phyloP scores from a whole-genome alignment of 352 stramenopile species.

The Globisporangium middletonii region DNA sequence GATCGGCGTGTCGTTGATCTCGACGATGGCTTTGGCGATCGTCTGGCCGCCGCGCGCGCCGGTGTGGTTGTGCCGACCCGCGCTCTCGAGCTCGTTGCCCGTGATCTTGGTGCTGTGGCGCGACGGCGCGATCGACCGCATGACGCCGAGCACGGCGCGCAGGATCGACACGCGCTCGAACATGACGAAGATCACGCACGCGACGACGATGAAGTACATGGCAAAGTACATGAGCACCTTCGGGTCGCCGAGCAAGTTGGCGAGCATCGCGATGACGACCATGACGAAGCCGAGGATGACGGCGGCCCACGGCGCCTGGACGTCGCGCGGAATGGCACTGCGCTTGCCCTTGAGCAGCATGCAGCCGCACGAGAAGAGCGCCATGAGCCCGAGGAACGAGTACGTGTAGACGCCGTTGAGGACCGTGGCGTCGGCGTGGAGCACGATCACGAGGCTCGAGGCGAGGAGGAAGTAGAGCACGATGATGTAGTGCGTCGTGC shows the following conservation, averaged over 20 bases:
- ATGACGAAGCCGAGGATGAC: too few relatives aligned
- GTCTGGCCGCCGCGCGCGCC: slow-evolving; percentile 32
- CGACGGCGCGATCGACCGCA: too few relatives aligned
- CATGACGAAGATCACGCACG: too few relatives aligned
- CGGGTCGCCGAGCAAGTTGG: too few relatives aligned
- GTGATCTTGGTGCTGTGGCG: too few relatives aligned
- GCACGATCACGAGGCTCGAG: slow-evolving; percentile 58
- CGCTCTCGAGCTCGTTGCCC: too few relatives aligned
- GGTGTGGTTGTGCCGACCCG: slow-evolving; percentile 15
- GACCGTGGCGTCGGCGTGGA: slow-evolving; percentile 60
- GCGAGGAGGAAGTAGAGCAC: slow-evolving; percentile 58
- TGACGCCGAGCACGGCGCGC: too few relatives aligned
- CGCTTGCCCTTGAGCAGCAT: slow-evolving; percentile 86
- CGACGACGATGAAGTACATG: too few relatives aligned
- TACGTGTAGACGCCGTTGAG: slow-evolving; percentile 82
- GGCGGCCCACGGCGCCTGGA: too few relatives aligned
- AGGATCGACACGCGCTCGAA: too few relatives aligned
- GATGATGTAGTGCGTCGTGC: slow-evolving; percentile 80
- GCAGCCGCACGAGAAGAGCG: slow-evolving; percentile 72
- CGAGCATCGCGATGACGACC: too few relatives aligned
- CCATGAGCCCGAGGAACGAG: slow-evolving; percentile 78
- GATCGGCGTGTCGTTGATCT: slow-evolving; percentile 52
- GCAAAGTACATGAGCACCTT: too few relatives aligned
- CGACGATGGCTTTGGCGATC: slow-evolving; percentile 36
- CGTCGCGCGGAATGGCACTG: slow-evolving; percentile 50